Base-by-base conservation (phyloP, 768 basidiomycete genomes). In the Leccinum aurantiacum region DNA sequence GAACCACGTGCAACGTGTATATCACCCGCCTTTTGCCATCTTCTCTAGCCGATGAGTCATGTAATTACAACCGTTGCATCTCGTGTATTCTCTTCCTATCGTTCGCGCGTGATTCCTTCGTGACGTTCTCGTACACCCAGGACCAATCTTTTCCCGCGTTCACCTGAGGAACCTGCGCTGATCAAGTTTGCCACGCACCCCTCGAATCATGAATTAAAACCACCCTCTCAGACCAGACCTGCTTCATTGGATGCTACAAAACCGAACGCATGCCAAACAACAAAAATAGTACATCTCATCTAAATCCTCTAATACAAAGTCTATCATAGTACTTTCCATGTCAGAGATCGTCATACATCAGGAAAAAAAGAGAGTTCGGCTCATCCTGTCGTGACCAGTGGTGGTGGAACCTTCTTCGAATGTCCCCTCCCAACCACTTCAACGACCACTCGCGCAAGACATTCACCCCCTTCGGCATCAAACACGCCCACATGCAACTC, bases 401-500 rank as follows among this genome's bases (percentile, higher is more conserved):
- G 19, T 24, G 72, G 68, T 27, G 63, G 61, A 0, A 63, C 64
- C 50, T 67, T 67, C 56, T 71, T 74, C 44, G 19, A 19, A 46
- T 46, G 5, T 33, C 69, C 72, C 62, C 69, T 68, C 65, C 67
- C 72, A 49, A 78, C 80, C 59, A 89, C 82, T 64, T 87, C 85
- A n/a, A 87, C 76, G 24, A 82, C 72, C 44, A 84, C 79, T 57
- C 78, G 78, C 54, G 79, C 83, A 22, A 87, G 71, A 67, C 85
- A 87, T 50, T 77, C 74, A 3, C 78, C 81, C 53, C 78, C 79
- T 57, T 79, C 78, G 17, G 69, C 73, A 38, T 78, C 77, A 66
- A 83, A 88, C 27, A 89, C 77, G 6, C 83, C 87, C 58, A 87
- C 74, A 6, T 77, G 77, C 58, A 81, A 67, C 68, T 82, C 79